Evolutionary conservation across 176 grass and related monocot species (phyloP), one percentile per base, ranked within the genome.

Genomic region (Phoenix dactylifera): DNA sequence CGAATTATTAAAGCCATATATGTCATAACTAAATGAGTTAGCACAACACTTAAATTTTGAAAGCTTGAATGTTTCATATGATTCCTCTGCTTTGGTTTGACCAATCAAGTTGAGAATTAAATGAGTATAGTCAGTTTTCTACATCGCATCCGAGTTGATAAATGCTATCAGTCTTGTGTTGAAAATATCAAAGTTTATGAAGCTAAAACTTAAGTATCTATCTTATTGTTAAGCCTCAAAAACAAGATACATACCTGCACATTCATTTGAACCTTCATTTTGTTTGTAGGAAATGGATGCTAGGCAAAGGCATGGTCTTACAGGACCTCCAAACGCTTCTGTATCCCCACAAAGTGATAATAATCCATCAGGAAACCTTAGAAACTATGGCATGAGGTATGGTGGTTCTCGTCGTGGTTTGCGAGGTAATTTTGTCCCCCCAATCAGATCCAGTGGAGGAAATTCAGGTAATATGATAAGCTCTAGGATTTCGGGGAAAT

Each of bases 371-470:
- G 65, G 65, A 49, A 79, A 56, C 66, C 79, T 56, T 30, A 74
- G 65, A 61, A 87, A 80, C 52, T 90, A 96, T 75, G 83, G 83
- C 51, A 69, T 79, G 26, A 87, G 80, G 60, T 79, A 84, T 77
- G 85, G 62, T 64, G 80, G 78, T 86, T 66, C 78, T 61, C 86
- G 86, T 69, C 74, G 86, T 50, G 86, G 91, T 68, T 68, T 83
- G 49, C 86, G 91, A 58, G 80, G 91, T 77, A 87, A 89, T 85
- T 96, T 96, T 79, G 69, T 96, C 3, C 91, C 86, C 58, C 91
- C 91, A 77, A 87, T 96, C 64, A 87, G 91, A 82, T 87, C 79
- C 44, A 87, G 68, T 66, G 84, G 81, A 66, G 80, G 86, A 63
- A 82, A 82, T 55, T 44, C 71, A 54, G 44, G 76, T 69, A 75